Conservation (phyloP, 2,329 filamentous ascomycete species). For the Xylaria polymorpha region DNA sequence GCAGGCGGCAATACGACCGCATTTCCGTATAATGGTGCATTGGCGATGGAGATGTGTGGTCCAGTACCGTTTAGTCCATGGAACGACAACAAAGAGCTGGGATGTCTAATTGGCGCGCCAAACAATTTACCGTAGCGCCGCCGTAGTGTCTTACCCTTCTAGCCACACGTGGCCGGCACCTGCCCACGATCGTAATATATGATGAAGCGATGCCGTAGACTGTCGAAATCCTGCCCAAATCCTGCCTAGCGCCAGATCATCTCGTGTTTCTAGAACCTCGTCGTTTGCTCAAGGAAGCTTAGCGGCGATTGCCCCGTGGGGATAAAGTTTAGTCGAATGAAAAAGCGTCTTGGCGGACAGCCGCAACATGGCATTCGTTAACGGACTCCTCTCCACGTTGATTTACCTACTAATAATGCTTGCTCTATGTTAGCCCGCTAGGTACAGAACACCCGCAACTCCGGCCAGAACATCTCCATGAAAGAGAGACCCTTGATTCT, state of each 20-base stretch:
- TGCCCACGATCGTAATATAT: neutral
- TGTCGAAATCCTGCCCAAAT: neutral
- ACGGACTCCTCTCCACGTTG: too few relatives aligned
- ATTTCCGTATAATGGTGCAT: neutral
- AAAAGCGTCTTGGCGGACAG: slow-evolving; percentile 1
- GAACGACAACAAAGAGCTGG: neutral
- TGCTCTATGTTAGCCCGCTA: neutral
- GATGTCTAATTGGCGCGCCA: slow-evolving; percentile 1
- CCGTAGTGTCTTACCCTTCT: neutral
- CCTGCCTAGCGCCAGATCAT: neutral
- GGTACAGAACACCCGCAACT: neutral
- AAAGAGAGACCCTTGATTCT: neutral
- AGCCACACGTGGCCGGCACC: neutral
- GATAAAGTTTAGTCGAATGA: neutral
- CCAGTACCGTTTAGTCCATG: neutral
- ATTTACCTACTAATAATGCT: too few relatives aligned
- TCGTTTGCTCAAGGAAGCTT: neutral
- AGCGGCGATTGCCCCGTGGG: slow-evolving; percentile 5
- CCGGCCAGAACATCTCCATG: neutral
- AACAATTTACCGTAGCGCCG: neutral
- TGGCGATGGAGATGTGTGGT: neutral
- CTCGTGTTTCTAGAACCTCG: neutral
- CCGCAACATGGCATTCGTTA: neutral
- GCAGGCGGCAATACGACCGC: slow-evolving; percentile 14
- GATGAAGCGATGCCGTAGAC: neutral